Base-by-base conservation (phyloP, 768 basidiomycete species). In the Serendipita vermifera region DNA sequence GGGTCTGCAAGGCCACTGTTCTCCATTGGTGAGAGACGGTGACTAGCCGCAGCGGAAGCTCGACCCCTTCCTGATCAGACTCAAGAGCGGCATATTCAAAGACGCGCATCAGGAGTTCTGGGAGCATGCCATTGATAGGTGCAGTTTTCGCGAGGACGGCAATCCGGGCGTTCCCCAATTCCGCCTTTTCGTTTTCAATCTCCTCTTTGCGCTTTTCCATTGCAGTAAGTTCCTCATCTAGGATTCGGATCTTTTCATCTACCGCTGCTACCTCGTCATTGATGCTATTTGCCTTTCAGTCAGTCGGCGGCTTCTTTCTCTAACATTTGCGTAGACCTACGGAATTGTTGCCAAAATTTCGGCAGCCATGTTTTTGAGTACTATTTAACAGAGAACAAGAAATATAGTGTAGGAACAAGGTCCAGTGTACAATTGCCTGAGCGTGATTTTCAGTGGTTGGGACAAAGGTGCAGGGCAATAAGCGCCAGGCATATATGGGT, bases 61-160 rank as follows among this genome's bases (percentile, higher is more conserved):
- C 46, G 46, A 29, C 31, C 5, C 46, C 46, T 7, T 22, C 20
- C 46, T 20, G 20, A 9, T 51, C 46, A 15, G 17, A 20, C 17
- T 29, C 46, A 29, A 26, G n/a, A 5, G 27, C 46, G n/a, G 46
- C 46, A 26, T 51, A 51, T 51, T 51, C 46, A 26, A 51, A 51
- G n/a, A 51, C 31, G n/a, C 46, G 17, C 5, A 5, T 29, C n/a
- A 51, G 46, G 15, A 51, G 46, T 51, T 51, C 46, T 51, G 46
- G 46, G 46, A 51, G 46, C 46, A 51, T 51, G 24, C 46, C 5
- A 51, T 51, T 51, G 46, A 51, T 51, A 29, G 46, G 46, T 51
- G 46, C 46, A 20, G 46, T 51, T 29, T 29, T 20, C 22, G 46
- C 17, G 46, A 51, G 46, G 5, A 29, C 46, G 27, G 46, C 46